Conservation (phyloP, 495 filamentous ascomycete species). For the Bryoglossum gracile region DNA sequence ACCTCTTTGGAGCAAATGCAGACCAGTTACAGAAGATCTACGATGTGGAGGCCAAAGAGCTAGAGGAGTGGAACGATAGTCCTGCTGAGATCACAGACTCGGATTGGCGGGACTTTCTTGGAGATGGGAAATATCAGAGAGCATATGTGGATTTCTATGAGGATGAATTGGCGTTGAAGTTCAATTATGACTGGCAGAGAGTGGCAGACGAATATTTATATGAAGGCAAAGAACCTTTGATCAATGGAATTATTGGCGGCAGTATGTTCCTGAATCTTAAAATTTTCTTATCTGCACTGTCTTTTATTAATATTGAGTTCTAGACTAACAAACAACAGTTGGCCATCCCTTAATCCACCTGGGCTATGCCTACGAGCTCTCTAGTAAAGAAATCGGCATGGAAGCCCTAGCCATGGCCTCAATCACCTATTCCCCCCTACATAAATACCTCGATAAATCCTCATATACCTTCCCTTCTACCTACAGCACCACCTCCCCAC, state of each 20-base stretch:
- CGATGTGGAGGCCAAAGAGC: conserved; percentile 58
- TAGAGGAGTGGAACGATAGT: conserved; percentile 80
- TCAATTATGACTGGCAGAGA: conserved; percentile 76
- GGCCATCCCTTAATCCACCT: conserved; percentile 86
- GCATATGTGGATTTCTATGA: conserved; percentile 92
- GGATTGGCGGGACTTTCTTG: conserved; percentile 83
- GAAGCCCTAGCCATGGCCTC: conserved; percentile 69
- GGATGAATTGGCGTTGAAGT: conserved; percentile 65
- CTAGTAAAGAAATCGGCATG: conserved; percentile 71
- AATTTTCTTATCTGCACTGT: too few species aligned
- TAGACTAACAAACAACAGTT: conserved; percentile 49
- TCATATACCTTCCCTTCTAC: conserved; percentile 53
- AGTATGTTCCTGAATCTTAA: conserved; percentile 45
- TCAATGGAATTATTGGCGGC: conserved; percentile 69
- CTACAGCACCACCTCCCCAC: conserved; percentile 45
- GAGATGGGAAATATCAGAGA: conserved; percentile 71
- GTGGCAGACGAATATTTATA: conserved; percentile 72
- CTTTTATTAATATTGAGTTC: too few species aligned
- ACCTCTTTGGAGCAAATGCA: conserved; percentile 67
- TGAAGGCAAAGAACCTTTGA: conserved; percentile 64
- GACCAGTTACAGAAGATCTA: conserved; percentile 71
- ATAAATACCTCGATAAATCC: conserved; percentile 71
- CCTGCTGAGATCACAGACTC: conserved; percentile 72
- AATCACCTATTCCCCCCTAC: conserved; percentile 64
- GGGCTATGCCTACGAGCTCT: conserved; percentile 78